Evolutionary conservation across 169 alveolate genomes (phyloP), one percentile per base, ranked within the genome.

Genomic region (Ichthyophthirius multifiliis): DNA sequence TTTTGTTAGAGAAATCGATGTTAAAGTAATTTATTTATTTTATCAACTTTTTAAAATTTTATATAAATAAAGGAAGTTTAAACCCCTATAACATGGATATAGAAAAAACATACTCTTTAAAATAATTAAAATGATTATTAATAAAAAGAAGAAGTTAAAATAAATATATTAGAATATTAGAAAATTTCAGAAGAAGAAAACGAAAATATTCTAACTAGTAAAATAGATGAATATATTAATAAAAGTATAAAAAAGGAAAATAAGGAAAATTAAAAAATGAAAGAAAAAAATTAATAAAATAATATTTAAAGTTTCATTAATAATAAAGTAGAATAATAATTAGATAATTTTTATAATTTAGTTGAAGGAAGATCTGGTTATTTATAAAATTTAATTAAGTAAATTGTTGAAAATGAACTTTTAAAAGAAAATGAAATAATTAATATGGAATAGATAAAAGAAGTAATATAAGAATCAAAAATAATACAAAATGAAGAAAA

Each of bases 41-140:
- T 55, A 20, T 55, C 13, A 23, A 15, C 13, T 18, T 27, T 10
- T 18, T 55, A 27, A 55, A 3, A 55, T 20, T 15, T n/a, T n/a
- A 27, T 27, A 23, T 18, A 10, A 27, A 1, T 55, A 3, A 10
- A 55, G 71, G 71, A 55, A 55, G 31, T 55, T 15, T 10, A 55
- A 55, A 55, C 71, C 23, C 71, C 71, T 55, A 39, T 39, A 55
- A 39, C 23, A 10, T 55, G 71, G 71, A 55, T 55, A 39, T n/a
- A 15, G 23, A 20, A 20, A 1, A 55, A 10, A 10, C 32, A 9
- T 55, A 27, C 71, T 20, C 9, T 39, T 18, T n/a, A 34, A 55
- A 9, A n/a, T 15, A 55, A 20, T n/a, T 27, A 23, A 27, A 55
- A 16, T 55, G 31, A 55, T n/a, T n/a, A n/a, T n/a, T n/a, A n/a